Evolutionary conservation across 1,284 basidiomycete genomes (phyloP).

Genomic region (Pseudozyma pruni): DNA sequence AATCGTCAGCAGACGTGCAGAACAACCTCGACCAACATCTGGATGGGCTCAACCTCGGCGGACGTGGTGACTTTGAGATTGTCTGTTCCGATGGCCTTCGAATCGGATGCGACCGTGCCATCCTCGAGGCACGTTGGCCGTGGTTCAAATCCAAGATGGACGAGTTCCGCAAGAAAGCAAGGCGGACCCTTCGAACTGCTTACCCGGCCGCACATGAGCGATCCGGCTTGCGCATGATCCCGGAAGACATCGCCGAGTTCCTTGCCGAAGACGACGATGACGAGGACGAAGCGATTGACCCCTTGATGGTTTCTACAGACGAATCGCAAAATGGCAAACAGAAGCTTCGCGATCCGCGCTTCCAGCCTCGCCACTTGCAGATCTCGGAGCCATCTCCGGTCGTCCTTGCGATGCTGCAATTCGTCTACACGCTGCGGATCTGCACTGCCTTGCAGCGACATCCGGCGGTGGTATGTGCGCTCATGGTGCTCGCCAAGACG

Average conservation of each 20-base stretch:
- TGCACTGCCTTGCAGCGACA: constrained; percentile 89
- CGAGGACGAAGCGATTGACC: constrained; percentile 35
- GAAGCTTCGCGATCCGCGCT: constrained; percentile 74
- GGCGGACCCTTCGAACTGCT: constrained; percentile 36
- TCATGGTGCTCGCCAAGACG: constrained; percentile 83
- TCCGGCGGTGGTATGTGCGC: constrained; percentile 84
- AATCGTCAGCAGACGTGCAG: background rate
- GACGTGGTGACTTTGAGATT: constrained; percentile 80
- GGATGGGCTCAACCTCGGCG: constrained; percentile 34
- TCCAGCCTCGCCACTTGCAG: constrained; percentile 80
- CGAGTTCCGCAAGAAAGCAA: constrained; percentile 51
- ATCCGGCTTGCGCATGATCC: constrained; percentile 34
- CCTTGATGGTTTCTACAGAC: constrained; percentile 20
- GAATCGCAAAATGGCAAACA: constrained; percentile 18
- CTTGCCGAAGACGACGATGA: constrained; percentile 43
- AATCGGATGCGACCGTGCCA: constrained; percentile 81
- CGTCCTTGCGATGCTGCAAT: constrained; percentile 87
- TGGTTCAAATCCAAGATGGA: constrained; percentile 83
- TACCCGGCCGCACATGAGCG: constrained; percentile 25
- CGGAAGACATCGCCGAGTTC: constrained; percentile 45
- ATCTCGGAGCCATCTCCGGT: constrained; percentile 90
- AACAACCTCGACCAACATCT: constrained; percentile 9
- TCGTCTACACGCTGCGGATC: constrained; percentile 86
- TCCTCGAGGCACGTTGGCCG: constrained; percentile 87
- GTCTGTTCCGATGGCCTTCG: constrained; percentile 87